A percentile compares a stretch with the other conserved stretches of the same genome.
Evolutionary conservation across 2,329 filamentous ascomycete genomes (phyloP).

Genomic region (Colletotrichum gigasporum): DNA sequence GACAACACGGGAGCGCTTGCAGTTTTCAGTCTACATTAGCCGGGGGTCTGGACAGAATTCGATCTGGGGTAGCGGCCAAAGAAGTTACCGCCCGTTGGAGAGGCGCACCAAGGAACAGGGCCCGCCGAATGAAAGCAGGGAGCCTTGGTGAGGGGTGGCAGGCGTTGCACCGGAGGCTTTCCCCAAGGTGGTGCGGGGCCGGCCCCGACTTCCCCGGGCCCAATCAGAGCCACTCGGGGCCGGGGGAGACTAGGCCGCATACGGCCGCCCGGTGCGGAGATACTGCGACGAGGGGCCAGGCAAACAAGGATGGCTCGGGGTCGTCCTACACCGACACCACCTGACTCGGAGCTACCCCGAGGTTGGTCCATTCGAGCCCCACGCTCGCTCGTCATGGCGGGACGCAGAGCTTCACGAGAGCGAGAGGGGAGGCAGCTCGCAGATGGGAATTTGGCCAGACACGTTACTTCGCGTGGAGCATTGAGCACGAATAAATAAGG

Average conservation of each 20-base stretch:
- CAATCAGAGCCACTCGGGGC: neutral
- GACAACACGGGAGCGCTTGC: slow-evolving; percentile 7
- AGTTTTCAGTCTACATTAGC: slow-evolving; percentile 3
- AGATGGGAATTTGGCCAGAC: slow-evolving; percentile 11
- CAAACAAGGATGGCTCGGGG: slow-evolving; percentile 7
- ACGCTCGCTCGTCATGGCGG: slow-evolving; percentile 26
- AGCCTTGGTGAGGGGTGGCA: neutral
- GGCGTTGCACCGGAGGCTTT: slow-evolving; percentile 1
- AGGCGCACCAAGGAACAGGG: neutral
- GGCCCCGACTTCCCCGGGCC: slow-evolving; percentile 28
- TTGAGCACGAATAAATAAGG: slow-evolving; percentile 25
- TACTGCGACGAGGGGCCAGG: slow-evolving; percentile 4
- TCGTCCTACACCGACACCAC: slow-evolving; percentile 13
- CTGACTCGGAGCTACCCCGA: slow-evolving; percentile 32
- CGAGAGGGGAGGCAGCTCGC: slow-evolving; percentile 1
- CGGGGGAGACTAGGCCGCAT: slow-evolving; percentile 15
- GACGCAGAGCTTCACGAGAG: slow-evolving; percentile 26
- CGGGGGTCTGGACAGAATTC: neutral
- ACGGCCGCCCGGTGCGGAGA: neutral
- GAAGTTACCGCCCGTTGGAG: neutral
- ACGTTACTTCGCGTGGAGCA: slow-evolving; percentile 15
- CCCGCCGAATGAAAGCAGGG: neutral
- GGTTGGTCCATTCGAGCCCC: slow-evolving; percentile 5
- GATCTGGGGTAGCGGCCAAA: slow-evolving; percentile 19
- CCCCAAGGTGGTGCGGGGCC: slow-evolving; percentile 4